A percentile compares a stretch with the other conserved stretches of the same genome.
Evolutionary conservation across 2,329 filamentous ascomycete species (phyloP).

Genomic region (Hymenoscyphus fraxineus): DNA sequence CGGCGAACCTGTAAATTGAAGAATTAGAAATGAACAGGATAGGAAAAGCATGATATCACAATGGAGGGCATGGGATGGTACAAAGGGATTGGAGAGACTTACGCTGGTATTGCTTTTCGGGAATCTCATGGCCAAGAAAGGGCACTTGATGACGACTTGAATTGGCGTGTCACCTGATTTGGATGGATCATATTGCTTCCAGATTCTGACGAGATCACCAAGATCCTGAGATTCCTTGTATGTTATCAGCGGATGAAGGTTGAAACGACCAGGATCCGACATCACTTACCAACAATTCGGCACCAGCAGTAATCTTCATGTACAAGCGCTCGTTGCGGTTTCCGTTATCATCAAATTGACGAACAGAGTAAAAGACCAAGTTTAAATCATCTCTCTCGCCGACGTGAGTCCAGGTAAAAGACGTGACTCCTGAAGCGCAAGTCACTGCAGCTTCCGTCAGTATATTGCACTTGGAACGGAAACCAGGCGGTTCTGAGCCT

Average conservation of each 20-base stretch:
- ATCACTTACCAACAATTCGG: constrained; percentile 40
- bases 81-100: constrained; percentile 8
- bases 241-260: neutral
- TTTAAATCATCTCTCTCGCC: constrained; percentile 28
- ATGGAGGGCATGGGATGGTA: neutral
- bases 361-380: constrained; percentile 26
- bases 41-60: neutral
- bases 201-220: constrained; percentile 22
- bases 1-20: constrained; percentile 37
- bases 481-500: neutral
- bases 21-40: neutral
- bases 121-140: constrained; percentile 37
- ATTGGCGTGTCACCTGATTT: constrained; percentile 29
- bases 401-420: constrained; percentile 32
- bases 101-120: constrained; percentile 29
- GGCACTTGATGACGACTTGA: constrained; percentile 33
- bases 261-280: neutral
- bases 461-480: neutral
- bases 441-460: constrained; percentile 9
- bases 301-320: constrained; percentile 40
- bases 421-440: constrained; percentile 20
- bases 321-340: constrained; percentile 24
- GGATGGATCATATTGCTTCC: constrained; percentile 20
- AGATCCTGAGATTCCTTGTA: constrained; percentile 34
- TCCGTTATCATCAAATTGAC: constrained; percentile 22